These are phyloP conservation scores for Aspergillus brunneoviolaceus DNA, from an alignment of 2,329 filamentous ascomycete genomes.

Conservation along the genomic window DNA sequence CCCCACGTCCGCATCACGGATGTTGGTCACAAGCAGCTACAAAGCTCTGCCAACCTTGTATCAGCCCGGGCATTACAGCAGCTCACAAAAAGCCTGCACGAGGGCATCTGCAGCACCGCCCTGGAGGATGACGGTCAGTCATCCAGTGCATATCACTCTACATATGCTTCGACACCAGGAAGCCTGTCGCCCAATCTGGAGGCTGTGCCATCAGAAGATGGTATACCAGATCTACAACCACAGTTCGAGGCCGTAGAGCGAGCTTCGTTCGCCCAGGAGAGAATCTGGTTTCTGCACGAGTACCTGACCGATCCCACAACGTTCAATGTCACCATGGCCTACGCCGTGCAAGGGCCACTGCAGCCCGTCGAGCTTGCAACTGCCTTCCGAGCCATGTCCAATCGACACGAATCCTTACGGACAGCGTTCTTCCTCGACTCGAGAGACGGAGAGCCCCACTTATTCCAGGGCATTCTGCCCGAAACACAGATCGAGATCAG, in stretches of 20 bases:
- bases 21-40: no score
- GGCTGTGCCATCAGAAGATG: neutral
- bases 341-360: neutral
- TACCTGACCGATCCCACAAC: neutral
- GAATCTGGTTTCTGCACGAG: constrained; percentile 2
- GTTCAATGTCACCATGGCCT: neutral
- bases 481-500: neutral
- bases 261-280: neutral
- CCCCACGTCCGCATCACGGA: no score
- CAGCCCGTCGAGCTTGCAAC: neutral
- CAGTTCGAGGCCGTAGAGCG: neutral
- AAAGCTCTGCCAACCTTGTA: no score
- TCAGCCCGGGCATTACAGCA: no score
- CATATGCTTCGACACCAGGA: neutral
- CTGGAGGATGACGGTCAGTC: neutral
- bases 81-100: no score
- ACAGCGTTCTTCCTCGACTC: neutral
- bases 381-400: neutral
- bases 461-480: neutral
- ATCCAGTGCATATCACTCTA: neutral
- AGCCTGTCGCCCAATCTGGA: neutral
- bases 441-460: neutral
- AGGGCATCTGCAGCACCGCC: no score
- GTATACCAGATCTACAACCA: neutral
- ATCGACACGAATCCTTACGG: neutral